Conservation (phyloP, 164 flowering plant genomes). For the Stephania japonica region DNA sequence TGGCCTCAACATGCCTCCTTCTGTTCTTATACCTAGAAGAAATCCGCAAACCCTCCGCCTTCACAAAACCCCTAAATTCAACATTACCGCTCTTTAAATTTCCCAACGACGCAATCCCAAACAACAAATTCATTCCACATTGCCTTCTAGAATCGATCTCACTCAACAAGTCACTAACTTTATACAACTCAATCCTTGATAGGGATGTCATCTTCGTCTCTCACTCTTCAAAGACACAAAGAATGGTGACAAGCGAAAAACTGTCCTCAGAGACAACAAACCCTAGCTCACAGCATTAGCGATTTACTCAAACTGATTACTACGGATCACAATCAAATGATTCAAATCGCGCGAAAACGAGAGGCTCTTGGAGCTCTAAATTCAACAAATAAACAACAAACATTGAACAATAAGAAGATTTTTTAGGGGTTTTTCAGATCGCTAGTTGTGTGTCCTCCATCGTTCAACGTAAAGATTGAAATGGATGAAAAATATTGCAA, state of each 20-base stretch:
- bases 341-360: not conserved
- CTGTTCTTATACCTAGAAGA: constrained; percentile 1
- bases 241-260: constrained; percentile 16
- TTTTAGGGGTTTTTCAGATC: no score
- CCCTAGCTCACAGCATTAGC: not conserved
- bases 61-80: constrained; percentile 2
- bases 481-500: no score
- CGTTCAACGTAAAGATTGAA: no score
- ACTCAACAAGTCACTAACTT: not conserved
- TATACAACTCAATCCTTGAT: constrained; percentile 8
- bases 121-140: not conserved
- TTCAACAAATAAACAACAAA: not conserved
- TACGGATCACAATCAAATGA: not conserved
- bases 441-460: no score
- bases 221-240: not conserved
- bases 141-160: constrained; percentile 5
- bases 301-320: not conserved
- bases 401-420: no score
- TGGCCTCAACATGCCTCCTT: not conserved
- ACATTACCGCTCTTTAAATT: not conserved
- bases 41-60: not conserved
- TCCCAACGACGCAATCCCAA: constrained; percentile 8
- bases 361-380: not conserved
- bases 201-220: constrained; percentile 14
- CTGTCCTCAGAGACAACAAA: not conserved